phyloP scores from a whole-genome alignment of 2,329 filamentous ascomycete genomes.

The Apiospora pterosperma region DNA sequence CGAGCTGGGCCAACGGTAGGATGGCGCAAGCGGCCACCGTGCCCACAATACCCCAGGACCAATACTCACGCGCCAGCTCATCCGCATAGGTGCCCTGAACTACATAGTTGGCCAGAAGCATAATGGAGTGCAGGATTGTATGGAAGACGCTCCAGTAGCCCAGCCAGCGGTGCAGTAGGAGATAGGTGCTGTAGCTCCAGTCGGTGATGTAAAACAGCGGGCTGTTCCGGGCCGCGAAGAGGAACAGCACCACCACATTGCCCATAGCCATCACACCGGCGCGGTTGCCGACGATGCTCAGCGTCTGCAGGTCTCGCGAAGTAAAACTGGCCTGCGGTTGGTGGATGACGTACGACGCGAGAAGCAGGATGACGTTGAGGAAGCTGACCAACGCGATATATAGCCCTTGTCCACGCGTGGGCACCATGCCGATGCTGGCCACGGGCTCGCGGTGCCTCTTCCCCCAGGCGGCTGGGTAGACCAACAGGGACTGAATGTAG shows the following conservation, averaged over 20 bases:
- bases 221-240: slow-evolving; percentile 33
- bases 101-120: slow-evolving; percentile 26
- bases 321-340: slow-evolving; percentile 5
- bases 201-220: slow-evolving; percentile 31
- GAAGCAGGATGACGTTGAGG: slow-evolving; percentile 12
- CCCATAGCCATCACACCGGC: slow-evolving; percentile 31
- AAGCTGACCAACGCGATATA: slow-evolving; percentile 12
- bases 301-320: slow-evolving; percentile 6
- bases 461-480: slow-evolving; percentile 20
- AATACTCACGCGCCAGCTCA: slow-evolving; percentile 25
- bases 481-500: slow-evolving; percentile 17
- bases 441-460: slow-evolving; percentile 15
- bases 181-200: slow-evolving; percentile 33
- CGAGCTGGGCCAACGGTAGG: neutral
- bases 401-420: slow-evolving; percentile 20
- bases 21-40: neutral
- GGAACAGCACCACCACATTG: slow-evolving; percentile 27
- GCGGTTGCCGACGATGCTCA: slow-evolving; percentile 17
- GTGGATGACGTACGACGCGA: neutral
- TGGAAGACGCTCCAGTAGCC: slow-evolving; percentile 22
- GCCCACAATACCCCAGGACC: slow-evolving; percentile 26
- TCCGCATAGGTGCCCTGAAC: slow-evolving; percentile 18
- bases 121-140: slow-evolving; percentile 28
- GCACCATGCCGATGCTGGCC: slow-evolving; percentile 16
- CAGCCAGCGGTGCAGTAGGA: slow-evolving; percentile 35